These are phyloP conservation scores for Avena atlantica DNA, from an alignment of 176 grass and related monocot species.

Conservation along the genomic window DNA sequence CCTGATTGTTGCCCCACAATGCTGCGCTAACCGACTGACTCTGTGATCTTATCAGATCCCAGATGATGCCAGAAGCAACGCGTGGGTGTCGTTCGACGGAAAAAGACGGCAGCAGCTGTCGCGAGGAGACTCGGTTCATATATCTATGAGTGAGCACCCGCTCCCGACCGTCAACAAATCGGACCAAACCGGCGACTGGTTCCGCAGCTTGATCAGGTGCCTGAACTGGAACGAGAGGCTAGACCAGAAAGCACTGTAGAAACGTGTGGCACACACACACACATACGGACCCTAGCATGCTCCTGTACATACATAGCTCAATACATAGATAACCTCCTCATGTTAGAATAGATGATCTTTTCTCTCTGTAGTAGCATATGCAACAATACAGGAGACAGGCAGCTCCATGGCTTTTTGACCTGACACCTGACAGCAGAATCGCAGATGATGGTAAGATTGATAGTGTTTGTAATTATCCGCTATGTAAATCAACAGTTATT, in stretches of 20 bases:
- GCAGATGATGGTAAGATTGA: neutral
- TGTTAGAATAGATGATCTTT: conserved; percentile 14
- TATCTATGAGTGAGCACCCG: conserved; percentile 90
- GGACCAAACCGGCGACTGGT: conserved; percentile 95
- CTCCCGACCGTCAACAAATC: conserved; percentile 98
- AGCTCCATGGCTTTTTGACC: conserved; percentile 20
- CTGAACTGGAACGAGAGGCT: conserved; percentile 97
- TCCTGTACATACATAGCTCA: conserved; percentile 39
- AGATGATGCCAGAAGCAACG: conserved; percentile 86
- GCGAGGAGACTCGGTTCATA: conserved; percentile 83
- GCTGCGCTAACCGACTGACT: conserved; percentile 20
- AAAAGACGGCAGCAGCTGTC: conserved; percentile 92
- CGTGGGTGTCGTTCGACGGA: conserved; percentile 92
- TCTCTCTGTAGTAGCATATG: conserved; percentile 9
- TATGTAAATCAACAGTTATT: conserved; percentile 21
- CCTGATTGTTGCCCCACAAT: neutral
- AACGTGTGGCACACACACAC: neutral
- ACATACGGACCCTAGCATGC: neutral
- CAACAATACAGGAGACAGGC: conserved; percentile 15
- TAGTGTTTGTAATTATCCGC: conserved; percentile 13
- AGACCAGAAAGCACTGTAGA: conserved; percentile 90
- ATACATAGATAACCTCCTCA: conserved; percentile 30
- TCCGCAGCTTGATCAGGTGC: conserved; percentile 88
- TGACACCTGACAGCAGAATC: conserved; percentile 20
- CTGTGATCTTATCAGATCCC: conserved; percentile 64